A percentile compares a stretch with the other conserved stretches of the same genome.
phyloP scores from a whole-genome alignment of 2,329 filamentous ascomycete genomes.

The Phialophora macrospora region DNA sequence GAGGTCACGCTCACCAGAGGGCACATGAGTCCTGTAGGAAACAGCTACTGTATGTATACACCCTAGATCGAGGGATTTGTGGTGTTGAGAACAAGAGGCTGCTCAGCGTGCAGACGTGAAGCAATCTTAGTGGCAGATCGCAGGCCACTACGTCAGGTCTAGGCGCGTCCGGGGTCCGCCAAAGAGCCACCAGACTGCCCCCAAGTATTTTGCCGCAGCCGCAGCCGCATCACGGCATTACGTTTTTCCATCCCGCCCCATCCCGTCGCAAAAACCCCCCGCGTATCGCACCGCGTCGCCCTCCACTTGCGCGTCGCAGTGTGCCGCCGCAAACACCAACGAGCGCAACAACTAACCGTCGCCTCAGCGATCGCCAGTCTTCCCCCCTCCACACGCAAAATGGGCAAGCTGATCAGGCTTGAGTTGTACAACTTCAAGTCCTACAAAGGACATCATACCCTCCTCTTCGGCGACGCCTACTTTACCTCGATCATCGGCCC shows the following conservation, averaged over 20 bases:
- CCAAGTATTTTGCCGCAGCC: neutral
- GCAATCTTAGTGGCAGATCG: conserved; percentile 23
- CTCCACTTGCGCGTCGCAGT: conserved; percentile 2
- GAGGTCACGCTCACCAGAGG: conserved; percentile 18
- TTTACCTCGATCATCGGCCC: conserved; percentile 99
- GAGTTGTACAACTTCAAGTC: conserved; percentile 99
- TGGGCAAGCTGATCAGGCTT: conserved; percentile 95
- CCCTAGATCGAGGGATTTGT: neutral
- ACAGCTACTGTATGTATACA: neutral
- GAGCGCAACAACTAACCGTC: neutral
- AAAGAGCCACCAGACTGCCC: neutral
- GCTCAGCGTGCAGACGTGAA: conserved; percentile 19
- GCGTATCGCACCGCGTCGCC: conserved; percentile 11
- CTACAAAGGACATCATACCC: conserved; percentile 93
- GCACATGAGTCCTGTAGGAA: conserved; percentile 18
- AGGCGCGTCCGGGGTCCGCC: conserved; percentile 4
- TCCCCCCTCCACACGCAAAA: conserved; percentile 50
- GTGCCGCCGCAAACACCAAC: neutral
- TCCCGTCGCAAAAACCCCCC: too few relatives aligned
- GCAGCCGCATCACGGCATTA: too few relatives aligned
- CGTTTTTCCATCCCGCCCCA: neutral
- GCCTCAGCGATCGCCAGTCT: neutral
- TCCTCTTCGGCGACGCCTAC: conserved; percentile 96
- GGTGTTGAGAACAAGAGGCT: conserved; percentile 15
- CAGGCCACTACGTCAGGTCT: conserved; percentile 4